These are phyloP conservation scores for Exophiala calicioides DNA, from an alignment of 2,329 filamentous ascomycete genomes.

Conservation along the genomic window DNA sequence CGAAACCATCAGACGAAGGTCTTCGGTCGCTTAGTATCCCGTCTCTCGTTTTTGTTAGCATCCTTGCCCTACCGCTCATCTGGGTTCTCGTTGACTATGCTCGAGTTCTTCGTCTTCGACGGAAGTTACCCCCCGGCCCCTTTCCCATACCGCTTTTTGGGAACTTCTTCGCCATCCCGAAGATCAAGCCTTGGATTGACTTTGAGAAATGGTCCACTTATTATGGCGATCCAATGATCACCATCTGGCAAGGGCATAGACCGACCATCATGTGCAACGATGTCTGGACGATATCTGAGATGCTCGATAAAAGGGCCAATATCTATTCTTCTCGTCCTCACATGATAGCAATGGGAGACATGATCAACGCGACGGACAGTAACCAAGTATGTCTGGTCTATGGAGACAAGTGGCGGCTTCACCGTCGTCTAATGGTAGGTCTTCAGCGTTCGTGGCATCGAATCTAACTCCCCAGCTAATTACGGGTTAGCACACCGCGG, in stretches of 20 bases:
- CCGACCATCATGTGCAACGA: constrained; percentile 41
- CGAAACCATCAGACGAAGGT: background rate
- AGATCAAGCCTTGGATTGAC: constrained; percentile 59
- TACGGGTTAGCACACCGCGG: constrained; percentile 45
- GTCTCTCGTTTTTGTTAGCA: background rate
- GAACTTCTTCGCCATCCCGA: constrained; percentile 57
- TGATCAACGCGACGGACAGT: constrained; percentile 38
- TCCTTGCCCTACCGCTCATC: constrained; percentile 12
- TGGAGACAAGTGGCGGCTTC: constrained; percentile 40
- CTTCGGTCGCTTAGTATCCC: constrained; percentile 4
- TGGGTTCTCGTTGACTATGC: constrained; percentile 31
- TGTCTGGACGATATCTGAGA: constrained; percentile 35
- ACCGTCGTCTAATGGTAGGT: constrained; percentile 51
- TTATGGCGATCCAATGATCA: constrained; percentile 54
- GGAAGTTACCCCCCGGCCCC: constrained; percentile 53
- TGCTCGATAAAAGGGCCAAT: constrained; percentile 37
- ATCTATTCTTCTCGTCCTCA: constrained; percentile 37
- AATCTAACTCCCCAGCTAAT: background rate
- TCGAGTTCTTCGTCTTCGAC: constrained; percentile 31
- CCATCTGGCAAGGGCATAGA: constrained; percentile 55
- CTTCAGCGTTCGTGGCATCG: too few species aligned
- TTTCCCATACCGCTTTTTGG: constrained; percentile 57
- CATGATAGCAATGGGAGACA: constrained; percentile 36
- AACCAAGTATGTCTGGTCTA: constrained; percentile 49
- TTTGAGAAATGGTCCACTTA: constrained; percentile 56